Evolutionary conservation across 129 eudicot species (phyloP).

Genomic region (Ambrosia trifida): DNA sequence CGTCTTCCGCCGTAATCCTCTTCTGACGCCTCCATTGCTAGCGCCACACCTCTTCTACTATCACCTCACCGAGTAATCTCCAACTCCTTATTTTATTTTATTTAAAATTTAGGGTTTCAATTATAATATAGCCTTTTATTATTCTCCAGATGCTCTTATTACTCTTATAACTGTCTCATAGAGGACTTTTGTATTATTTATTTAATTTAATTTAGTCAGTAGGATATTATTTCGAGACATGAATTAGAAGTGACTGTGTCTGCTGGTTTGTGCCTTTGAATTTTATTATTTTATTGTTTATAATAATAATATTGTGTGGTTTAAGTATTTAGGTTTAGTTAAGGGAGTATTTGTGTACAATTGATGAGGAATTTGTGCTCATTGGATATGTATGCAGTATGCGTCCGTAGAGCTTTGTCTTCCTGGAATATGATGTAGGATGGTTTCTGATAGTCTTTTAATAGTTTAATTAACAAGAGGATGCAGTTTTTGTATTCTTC

Average conservation of each 20-base stretch:
- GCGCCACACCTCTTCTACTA: constrained; percentile 3
- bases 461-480: neutral
- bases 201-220: neutral
- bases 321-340: neutral
- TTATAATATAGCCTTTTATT: neutral
- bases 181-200: neutral
- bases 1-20: constrained; percentile 2
- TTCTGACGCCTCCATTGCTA: constrained; percentile 13
- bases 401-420: neutral
- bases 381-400: constrained; percentile 10
- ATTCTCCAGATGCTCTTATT: neutral
- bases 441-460: neutral
- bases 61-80: constrained; percentile 24
- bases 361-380: constrained; percentile 6
- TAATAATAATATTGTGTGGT: neutral
- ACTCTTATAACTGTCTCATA: neutral
- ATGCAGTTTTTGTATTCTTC: neutral
- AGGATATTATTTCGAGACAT: neutral
- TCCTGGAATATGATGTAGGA: neutral
- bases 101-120: constrained; percentile 27
- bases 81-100: constrained; percentile 5
- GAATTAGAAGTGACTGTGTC: constrained; percentile 9
- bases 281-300: constrained; percentile 5
- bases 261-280: neutral
- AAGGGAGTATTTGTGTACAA: neutral